A percentile compares a stretch with the other conserved stretches of the same genome.
Evolutionary conservation across 164 flowering plant species (phyloP).

Genomic region (Macadamia tetraphylla): DNA sequence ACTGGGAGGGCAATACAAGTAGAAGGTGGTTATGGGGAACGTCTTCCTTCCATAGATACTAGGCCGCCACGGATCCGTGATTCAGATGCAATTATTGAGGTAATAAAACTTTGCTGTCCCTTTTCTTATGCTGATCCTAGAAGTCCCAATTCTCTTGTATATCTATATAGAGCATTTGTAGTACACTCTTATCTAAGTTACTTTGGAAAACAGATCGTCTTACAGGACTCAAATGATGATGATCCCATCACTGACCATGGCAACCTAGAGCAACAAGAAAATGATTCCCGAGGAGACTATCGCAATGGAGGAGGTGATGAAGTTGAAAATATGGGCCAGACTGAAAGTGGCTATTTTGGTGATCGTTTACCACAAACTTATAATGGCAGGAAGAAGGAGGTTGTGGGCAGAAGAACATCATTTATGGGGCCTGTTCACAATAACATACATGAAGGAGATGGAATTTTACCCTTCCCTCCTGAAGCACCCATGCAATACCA

Average conservation of each 20-base stretch:
- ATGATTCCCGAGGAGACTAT: conserved; percentile 37
- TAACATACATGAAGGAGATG: conserved; percentile 37
- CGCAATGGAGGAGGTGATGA: conserved; percentile 22
- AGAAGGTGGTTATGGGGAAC: conserved; percentile 48
- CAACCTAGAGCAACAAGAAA: conserved; percentile 31
- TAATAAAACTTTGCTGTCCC: conserved; percentile 11
- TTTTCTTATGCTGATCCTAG: not conserved
- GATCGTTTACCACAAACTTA: conserved; percentile 31
- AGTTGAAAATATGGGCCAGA: conserved; percentile 28
- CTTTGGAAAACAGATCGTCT: conserved; percentile 60
- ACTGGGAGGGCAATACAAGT: conserved; percentile 82
- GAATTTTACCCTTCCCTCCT: conserved; percentile 28
- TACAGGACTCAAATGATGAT: conserved; percentile 62
- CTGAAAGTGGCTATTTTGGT: conserved; percentile 30
- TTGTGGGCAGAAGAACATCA: conserved; percentile 30
- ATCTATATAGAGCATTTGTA: conserved; percentile 1
- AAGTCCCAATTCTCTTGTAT: not conserved
- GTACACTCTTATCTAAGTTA: conserved; percentile 8
- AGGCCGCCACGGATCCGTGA: conserved; percentile 49
- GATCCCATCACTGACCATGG: conserved; percentile 50
- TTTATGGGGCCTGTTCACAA: conserved; percentile 22
- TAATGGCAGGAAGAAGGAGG: conserved; percentile 38
- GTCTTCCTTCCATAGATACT: conserved; percentile 54
- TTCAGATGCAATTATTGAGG: conserved; percentile 94
- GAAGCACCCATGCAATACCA: conserved; percentile 27